Evolutionary conservation across 208 protist genomes (phyloP), one percentile per base, ranked within the genome.

Genomic region (Endotrypanum monterogeii): DNA sequence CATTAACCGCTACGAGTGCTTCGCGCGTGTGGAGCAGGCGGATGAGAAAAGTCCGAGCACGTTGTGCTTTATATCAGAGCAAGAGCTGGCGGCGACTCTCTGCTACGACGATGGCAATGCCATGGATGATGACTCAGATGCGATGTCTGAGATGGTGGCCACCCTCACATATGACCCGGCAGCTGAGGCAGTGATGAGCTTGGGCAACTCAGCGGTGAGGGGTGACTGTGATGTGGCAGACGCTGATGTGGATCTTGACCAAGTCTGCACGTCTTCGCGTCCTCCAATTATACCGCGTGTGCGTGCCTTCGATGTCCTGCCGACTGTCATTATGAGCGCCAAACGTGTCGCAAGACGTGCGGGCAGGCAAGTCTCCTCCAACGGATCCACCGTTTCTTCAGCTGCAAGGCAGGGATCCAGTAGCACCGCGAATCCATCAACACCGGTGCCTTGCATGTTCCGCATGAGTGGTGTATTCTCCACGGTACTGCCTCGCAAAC

Each of bases 1-100:
- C 14, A 91, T 93, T 30, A 89, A 94, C 72, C 89, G 91, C 52
- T 89, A 86, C 71, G 84, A 89, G 73, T 87, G 83, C 60, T 92
- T 83, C 54, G 82, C 83, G 30, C 78, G 80, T 20, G 79, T 84
- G 14, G 86, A 85, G 60, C 65, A 58, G 32, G 83, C 85, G 61
- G 71, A 75, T 37, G 74, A 86, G 69, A 44, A 78, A 37, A 52
- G 71, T 46, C 70, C 68, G 73, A 37, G 73, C 71, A 61, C 69
- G 44, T 71, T 73, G 52, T 81, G 76, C 57, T 81, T 81, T 51
- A 50, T 81, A 7, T 62, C 69, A 4, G 54, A 73, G 67, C 50
- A 37, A 39, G 72, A 74, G 57, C 63, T 79, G n/a, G 44, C 74
- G 46, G 23, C 28, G 28, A 67, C 66, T 44, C 25, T 80, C n/a